phyloP scores from a whole-genome alignment of 176 grass and related monocot species.

The Melocanna baccifera region DNA sequence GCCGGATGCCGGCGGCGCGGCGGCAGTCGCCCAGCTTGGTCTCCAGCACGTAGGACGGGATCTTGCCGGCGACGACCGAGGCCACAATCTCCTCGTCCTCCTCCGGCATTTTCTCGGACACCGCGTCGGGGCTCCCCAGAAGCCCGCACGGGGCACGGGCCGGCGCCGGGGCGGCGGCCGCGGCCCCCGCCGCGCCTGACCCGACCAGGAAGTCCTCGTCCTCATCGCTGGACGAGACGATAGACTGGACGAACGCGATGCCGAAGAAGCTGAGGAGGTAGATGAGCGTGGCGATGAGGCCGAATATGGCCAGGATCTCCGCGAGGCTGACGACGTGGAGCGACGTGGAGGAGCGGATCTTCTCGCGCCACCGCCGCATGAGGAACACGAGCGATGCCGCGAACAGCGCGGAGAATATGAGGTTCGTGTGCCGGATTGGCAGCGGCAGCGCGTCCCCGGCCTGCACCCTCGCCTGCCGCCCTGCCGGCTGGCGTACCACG shows the following conservation, averaged over 20 bases:
- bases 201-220: slow-evolving; percentile 74
- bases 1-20: slow-evolving; percentile 72
- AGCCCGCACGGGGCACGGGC: slow-evolving; percentile 28
- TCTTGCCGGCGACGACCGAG: slow-evolving; percentile 62
- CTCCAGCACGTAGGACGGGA: slow-evolving; percentile 80
- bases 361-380: slow-evolving; percentile 89
- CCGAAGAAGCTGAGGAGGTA: slow-evolving; percentile 99
- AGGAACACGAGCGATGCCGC: slow-evolving; percentile 67
- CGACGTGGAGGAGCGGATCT: slow-evolving; percentile 81
- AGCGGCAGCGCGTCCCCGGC: slow-evolving; percentile 80
- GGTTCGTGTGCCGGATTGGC: slow-evolving; percentile 85
- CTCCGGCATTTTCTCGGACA: slow-evolving; percentile 54
- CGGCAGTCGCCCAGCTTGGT: slow-evolving; percentile 72
- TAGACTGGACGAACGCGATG: slow-evolving; percentile 90
- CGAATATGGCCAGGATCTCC: slow-evolving; percentile 83
- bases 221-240: slow-evolving; percentile 80
- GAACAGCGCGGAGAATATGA: slow-evolving; percentile 82
- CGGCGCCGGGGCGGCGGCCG: not conserved
- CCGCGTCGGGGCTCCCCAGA: slow-evolving; percentile 29
- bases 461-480: slow-evolving; percentile 41
- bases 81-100: slow-evolving; percentile 82
- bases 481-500: not conserved
- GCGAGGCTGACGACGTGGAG: slow-evolving; percentile 67
- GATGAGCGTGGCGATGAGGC: slow-evolving; percentile 86
- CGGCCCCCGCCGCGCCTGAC: not conserved